These are phyloP conservation scores for Tricladium varicosporioides DNA, from an alignment of 2,329 filamentous ascomycete species.

Conservation along the genomic window DNA sequence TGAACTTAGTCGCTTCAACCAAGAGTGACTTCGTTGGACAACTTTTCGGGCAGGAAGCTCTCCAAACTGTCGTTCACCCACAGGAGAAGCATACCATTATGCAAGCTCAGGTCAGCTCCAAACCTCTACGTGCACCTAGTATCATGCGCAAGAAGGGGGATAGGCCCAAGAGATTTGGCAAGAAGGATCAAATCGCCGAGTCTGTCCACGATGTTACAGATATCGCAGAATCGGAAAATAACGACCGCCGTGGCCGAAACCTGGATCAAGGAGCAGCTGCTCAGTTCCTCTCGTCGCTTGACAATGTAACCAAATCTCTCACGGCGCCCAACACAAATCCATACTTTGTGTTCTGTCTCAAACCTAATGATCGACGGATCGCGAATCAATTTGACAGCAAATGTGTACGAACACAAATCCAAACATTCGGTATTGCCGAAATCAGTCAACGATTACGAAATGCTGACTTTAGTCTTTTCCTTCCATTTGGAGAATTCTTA, in stretches of 20 bases:
- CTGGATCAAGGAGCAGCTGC: constrained; percentile 84
- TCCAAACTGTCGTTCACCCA: constrained; percentile 91
- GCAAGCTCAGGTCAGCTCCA: constrained; percentile 94
- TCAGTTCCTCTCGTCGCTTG: constrained; percentile 85
- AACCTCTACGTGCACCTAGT: constrained; percentile 87
- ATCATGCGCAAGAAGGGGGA: constrained; percentile 76
- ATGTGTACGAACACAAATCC: constrained; percentile 90
- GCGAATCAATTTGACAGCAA: constrained; percentile 99
- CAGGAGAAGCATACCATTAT: constrained; percentile 87
- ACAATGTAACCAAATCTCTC: constrained; percentile 87
- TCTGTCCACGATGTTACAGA: constrained; percentile 47
- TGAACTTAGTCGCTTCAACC: constrained; percentile 87
- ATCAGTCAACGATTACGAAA: constrained; percentile 91
- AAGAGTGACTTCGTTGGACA: constrained; percentile 86
- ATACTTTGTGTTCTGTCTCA: constrained; percentile 96
- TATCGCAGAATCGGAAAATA: constrained; percentile 37
- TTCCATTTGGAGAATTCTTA: constrained; percentile 94
- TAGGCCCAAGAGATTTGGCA: constrained; percentile 26
- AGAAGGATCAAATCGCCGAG: constrained; percentile 37
- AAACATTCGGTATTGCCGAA: constrained; percentile 94
- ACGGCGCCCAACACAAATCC: constrained; percentile 80
- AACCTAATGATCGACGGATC: constrained; percentile 94
- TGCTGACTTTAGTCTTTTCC: constrained; percentile 92
- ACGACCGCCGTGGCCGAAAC: constrained; percentile 40
- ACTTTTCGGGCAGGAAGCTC: constrained; percentile 91